These are phyloP conservation scores for Canavalia gladiata DNA, from an alignment of 306 rosid species.

Conservation along the genomic window DNA sequence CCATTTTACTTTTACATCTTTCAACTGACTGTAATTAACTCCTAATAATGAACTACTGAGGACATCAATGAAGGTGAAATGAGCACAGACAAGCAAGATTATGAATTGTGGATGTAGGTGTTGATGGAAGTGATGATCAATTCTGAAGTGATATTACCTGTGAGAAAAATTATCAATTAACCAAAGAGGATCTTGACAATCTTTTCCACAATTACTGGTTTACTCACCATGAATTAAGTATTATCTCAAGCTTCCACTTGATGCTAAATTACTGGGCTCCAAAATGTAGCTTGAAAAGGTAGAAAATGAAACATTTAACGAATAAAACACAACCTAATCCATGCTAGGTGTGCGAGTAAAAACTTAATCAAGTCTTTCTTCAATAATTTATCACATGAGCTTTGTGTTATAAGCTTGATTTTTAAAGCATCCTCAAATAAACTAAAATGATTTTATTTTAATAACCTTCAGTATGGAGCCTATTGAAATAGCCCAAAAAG, in stretches of 20 bases:
- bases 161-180: background rate
- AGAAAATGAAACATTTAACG: background rate
- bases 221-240: background rate
- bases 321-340: slow-evolving; percentile 2
- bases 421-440: background rate
- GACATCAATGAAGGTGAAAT: background rate
- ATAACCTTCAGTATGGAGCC: too few species aligned
- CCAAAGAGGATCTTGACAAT: background rate
- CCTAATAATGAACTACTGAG: background rate
- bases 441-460: too few species aligned
- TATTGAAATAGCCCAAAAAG: too few species aligned
- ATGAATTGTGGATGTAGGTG: background rate
- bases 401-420: background rate
- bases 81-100: background rate
- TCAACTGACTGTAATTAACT: background rate
- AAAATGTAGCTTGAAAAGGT: background rate
- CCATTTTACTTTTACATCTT: background rate
- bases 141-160: background rate
- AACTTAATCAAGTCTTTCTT: background rate
- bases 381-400: background rate
- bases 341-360: background rate
- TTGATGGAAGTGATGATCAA: background rate
- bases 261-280: slow-evolving; percentile 1
- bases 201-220: background rate
- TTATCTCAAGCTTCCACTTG: background rate